Evolutionary conservation across 768 basidiomycete genomes (phyloP), one percentile per base, ranked within the genome.

Genomic region (Coprinopsis sp.): DNA sequence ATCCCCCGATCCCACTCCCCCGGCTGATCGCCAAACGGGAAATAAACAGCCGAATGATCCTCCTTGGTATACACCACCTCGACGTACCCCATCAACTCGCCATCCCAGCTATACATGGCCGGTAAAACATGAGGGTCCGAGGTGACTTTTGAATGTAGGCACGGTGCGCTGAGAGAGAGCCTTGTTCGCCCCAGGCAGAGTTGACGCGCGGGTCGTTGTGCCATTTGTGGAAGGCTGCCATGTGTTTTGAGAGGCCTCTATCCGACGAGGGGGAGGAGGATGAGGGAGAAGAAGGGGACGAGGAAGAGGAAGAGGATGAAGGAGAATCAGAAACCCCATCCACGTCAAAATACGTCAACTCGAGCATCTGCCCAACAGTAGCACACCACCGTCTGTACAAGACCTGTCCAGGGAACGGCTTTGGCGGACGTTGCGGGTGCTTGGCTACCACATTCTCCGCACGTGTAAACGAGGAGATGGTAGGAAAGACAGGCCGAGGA

Each of bases 381-480:
- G 58, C 62, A 58, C 56, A 64, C 51, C 54, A 77, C 50, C 51
- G 61, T 40, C 48, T 64, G 62, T 76, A 77, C n/a, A 77, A 42
- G 14, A 72, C 46, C 56, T 70, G 52, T 37, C 73, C 60, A 16
- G 65, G 56, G 29, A 40, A 37, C 1, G 76, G 76, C 45, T 77
- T 77, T 1, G 69, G 59, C 2, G 75, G 76, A 11, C 76, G 67
- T n/a, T 73, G 59, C n/a, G 76, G 76, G 53, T 77, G 76, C 22
- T 63, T 63, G n/a, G 76, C 52, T 51, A 75, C 68, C n/a, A 77
- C 73, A 44, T 67, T 64, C 21, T 73, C 65, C 6, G 59, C 64
- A 47, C 74, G 63, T 12, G 76, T 77, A 64, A 73, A 75, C 2
- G 66, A 62, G 14, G 63, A 60, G 3, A 68, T 49, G 33, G 39